Conservation (phyloP, 192 early-diverging fungal species). For the Backusella tuberculispora region DNA sequence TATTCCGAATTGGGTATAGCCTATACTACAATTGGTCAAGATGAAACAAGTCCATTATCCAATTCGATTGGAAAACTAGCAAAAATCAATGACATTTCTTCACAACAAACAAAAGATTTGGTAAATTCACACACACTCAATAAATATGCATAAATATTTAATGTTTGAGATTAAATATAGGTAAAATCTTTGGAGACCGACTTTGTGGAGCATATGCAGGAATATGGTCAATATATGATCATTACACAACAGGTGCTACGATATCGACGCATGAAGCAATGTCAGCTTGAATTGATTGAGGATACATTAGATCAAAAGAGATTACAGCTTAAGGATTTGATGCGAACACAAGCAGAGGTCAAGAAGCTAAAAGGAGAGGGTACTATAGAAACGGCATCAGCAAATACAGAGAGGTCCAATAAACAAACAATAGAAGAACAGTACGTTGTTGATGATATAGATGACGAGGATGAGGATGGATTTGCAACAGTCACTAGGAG, state of each 20-base stretch:
- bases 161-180: constrained; percentile 5
- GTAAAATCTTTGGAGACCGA: constrained; percentile 7
- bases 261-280: constrained; percentile 13
- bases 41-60: constrained; percentile 19
- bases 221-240: constrained; percentile 16
- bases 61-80: constrained; percentile 1
- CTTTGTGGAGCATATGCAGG: constrained; percentile 12
- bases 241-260: constrained; percentile 4
- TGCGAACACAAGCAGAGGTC: not conserved
- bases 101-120: constrained; percentile 7
- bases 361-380: not conserved
- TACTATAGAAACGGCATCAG: not conserved
- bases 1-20: not conserved
- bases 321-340: not conserved
- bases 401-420: not conserved
- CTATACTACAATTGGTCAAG: constrained; percentile 11
- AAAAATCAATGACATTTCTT: not conserved
- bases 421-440: not conserved
- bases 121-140: constrained; percentile 7
- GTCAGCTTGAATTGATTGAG: constrained; percentile 17
- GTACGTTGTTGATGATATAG: not conserved
- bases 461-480: constrained; percentile 7
- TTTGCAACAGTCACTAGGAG: not conserved
- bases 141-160: not conserved
- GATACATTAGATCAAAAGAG: not conserved